A percentile compares a stretch with the other conserved stretches of the same genome.
These are phyloP conservation scores for Cladophialophora exuberans DNA, from an alignment of 2,329 filamentous ascomycete species.

Conservation along the genomic window DNA sequence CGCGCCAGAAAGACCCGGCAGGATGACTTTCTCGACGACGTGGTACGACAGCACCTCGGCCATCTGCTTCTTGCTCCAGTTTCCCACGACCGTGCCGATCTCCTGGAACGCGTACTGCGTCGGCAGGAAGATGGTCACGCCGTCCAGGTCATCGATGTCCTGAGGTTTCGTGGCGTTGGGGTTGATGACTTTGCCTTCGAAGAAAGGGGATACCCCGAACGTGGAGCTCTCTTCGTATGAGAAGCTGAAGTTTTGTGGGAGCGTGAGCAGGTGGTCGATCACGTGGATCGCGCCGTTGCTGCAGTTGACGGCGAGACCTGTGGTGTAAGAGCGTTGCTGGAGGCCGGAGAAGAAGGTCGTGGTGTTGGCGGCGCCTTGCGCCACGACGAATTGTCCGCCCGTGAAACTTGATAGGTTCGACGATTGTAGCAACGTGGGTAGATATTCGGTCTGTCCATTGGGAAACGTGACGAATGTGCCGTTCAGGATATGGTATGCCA, in stretches of 20 bases:
- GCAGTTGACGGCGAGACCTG: not conserved
- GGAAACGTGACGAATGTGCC: not conserved
- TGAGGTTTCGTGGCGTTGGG: no score
- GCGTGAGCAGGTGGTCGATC: not conserved
- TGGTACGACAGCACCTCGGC: not conserved
- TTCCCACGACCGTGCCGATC: not conserved
- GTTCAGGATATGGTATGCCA: not conserved
- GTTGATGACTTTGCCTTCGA: not conserved
- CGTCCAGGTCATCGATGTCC: not conserved
- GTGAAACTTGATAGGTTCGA: no score
- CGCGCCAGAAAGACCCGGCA: not conserved
- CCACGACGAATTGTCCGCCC: not conserved
- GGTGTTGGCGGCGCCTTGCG: not conserved
- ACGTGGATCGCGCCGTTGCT: constrained; percentile 1
- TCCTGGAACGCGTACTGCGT: not conserved
- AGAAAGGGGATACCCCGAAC: not conserved
- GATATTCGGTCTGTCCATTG: not conserved
- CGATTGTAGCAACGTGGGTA: not conserved
- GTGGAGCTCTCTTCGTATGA: not conserved
- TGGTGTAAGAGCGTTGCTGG: not conserved
- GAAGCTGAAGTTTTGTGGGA: not conserved
- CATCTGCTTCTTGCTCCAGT: not conserved
- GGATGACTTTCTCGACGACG: not conserved
- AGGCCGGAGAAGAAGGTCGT: not conserved
- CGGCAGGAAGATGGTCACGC: constrained; percentile 1